phyloP scores from a whole-genome alignment of 805 yeast genomes.

The Wickerhamiella dianesei region DNA sequence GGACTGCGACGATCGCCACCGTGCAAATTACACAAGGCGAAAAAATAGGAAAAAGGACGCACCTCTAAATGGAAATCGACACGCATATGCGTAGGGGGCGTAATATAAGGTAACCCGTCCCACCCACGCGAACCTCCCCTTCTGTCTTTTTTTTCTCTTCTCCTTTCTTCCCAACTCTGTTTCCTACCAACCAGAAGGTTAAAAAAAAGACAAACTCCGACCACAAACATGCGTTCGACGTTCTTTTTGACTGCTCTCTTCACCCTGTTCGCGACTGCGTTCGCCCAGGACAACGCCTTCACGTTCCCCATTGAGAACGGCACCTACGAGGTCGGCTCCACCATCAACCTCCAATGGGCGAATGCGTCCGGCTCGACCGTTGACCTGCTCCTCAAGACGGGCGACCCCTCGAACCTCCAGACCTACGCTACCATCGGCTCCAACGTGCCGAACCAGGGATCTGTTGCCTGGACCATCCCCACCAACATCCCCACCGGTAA shows the following conservation, averaged over 20 bases:
- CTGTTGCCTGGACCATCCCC: constrained; percentile 28
- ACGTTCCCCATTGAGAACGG: constrained; percentile 22
- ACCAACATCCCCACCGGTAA: constrained; percentile 20
- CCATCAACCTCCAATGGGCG: constrained; percentile 23
- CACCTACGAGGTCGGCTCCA: constrained; percentile 22
- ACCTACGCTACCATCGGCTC: constrained; percentile 25
- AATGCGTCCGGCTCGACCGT: constrained; percentile 24
- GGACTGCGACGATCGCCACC: not conserved
- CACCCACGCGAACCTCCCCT: not conserved
- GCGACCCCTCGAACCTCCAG: constrained; percentile 23
- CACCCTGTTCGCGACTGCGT: constrained; percentile 13
- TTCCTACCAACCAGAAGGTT: not conserved
- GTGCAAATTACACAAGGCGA: no score
- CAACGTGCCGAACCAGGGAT: constrained; percentile 26
- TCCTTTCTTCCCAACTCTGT: not conserved
- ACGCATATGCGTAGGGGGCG: no score
- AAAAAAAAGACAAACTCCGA: not conserved
- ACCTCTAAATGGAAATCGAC: no score
- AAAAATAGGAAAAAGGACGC: not conserved
- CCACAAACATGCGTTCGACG: not conserved
- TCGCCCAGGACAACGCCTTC: constrained; percentile 22
- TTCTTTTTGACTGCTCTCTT: constrained; percentile 7
- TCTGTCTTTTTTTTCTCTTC: not conserved
- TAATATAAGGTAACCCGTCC: not conserved
- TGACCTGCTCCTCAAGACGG: constrained; percentile 23